A percentile compares a stretch with the other conserved stretches of the same genome.
Conservation (phyloP, 176 grass and related monocot species). For the Phyllostachys edulis region DNA sequence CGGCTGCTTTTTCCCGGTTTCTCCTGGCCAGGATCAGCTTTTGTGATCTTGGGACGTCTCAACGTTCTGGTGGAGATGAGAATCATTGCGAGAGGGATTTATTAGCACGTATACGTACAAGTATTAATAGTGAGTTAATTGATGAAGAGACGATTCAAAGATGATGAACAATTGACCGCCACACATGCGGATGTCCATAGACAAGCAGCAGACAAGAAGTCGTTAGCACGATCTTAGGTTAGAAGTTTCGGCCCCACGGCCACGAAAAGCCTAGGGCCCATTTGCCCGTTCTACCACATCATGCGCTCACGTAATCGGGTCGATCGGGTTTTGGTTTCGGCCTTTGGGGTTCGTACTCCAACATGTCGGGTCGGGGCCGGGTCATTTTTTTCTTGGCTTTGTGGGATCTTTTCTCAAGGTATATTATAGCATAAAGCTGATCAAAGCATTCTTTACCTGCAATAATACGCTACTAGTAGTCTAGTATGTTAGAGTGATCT, state of each 20-base stretch:
- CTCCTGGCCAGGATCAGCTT: neutral
- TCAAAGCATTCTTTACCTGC: neutral
- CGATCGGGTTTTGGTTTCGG: neutral
- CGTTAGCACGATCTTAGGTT: slow-evolving; percentile 50
- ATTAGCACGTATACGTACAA: neutral
- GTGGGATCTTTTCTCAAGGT: neutral
- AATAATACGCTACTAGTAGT: too few species aligned
- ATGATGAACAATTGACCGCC: neutral
- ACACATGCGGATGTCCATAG: slow-evolving; percentile 19
- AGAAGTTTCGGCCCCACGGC: slow-evolving; percentile 8
- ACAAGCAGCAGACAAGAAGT: slow-evolving; percentile 45
- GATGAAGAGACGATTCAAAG: too few species aligned
- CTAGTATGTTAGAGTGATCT: too few species aligned
- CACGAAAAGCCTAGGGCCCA: neutral
- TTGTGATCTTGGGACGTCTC: neutral
- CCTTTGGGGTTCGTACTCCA: neutral
- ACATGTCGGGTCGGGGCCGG: slow-evolving; percentile 10
- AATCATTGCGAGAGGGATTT: neutral
- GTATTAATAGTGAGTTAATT: neutral
- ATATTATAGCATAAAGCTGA: neutral
- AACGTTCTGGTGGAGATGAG: neutral
- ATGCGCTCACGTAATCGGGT: neutral
- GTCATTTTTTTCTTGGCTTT: neutral
- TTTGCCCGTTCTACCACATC: neutral
- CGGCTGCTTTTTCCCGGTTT: slow-evolving; percentile 1